Evolutionary conservation across 2,329 filamentous ascomycete genomes (phyloP).

Genomic region (Talaromyces albobiverticillius): DNA sequence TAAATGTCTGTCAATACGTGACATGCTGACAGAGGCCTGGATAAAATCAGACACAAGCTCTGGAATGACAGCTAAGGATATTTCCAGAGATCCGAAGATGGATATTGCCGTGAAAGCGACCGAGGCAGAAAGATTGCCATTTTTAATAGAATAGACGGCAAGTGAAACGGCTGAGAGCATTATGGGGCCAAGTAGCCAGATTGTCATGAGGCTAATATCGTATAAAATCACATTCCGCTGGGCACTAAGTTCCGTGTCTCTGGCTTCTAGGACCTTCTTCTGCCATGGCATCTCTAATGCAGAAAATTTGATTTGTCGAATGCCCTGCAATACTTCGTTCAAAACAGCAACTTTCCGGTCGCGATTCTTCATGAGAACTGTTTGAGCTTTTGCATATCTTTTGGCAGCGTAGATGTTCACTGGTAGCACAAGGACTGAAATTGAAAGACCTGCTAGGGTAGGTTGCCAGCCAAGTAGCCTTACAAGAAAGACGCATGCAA

Average conservation of each 20-base stretch:
- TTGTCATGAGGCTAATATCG: constrained; percentile 62
- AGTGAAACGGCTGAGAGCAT: constrained; percentile 70
- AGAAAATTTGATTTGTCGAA: constrained; percentile 81
- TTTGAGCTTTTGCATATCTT: constrained; percentile 62
- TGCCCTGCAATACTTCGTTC: constrained; percentile 73
- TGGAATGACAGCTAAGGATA: constrained; percentile 67
- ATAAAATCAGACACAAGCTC: constrained; percentile 69
- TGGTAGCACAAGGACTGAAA: constrained; percentile 64
- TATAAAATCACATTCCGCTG: constrained; percentile 65
- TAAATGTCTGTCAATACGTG: constrained; percentile 70
- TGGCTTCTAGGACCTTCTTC: constrained; percentile 62
- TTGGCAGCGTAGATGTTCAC: constrained; percentile 67
- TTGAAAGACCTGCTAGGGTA: constrained; percentile 62
- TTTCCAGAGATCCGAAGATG: constrained; percentile 69
- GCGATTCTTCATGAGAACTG: constrained; percentile 69
- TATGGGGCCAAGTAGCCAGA: constrained; percentile 73
- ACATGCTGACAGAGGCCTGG: constrained; percentile 70
- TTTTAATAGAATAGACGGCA: constrained; percentile 62
- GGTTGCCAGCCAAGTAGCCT: constrained; percentile 71
- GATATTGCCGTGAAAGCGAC: constrained; percentile 77
- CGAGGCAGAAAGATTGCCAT: constrained; percentile 65
- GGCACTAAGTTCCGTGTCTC: constrained; percentile 64
- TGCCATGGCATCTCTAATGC: constrained; percentile 75
- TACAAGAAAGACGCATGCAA: constrained; percentile 69
- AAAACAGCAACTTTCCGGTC: constrained; percentile 75